Percentiles rank a stretch among this genome's conserved stretches.
Evolutionary conservation across 2,329 filamentous ascomycete genomes (phyloP).

Genomic region (Purpureocillium takamizusanense): DNA sequence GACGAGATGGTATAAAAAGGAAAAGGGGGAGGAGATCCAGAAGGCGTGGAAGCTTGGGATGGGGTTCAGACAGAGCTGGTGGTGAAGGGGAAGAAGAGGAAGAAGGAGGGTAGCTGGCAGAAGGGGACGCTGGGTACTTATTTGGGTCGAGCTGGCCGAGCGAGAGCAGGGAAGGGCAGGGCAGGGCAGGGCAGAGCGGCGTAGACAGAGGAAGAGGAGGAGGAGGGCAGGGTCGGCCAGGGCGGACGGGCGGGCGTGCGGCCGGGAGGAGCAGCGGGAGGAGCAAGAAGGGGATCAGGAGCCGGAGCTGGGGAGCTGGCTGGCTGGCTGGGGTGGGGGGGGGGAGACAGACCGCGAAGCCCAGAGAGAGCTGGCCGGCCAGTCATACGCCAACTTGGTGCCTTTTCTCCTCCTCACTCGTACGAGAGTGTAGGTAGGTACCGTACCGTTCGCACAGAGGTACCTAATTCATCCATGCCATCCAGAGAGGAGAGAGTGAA

Average conservation of each 20-base stretch:
- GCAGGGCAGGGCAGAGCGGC: constrained; percentile 2
- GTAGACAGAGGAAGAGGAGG: constrained; percentile 5
- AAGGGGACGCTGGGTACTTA: constrained; percentile 33
- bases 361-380: no score
- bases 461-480: no score
- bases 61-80: constrained; percentile 22
- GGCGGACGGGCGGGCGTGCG: constrained; percentile 3
- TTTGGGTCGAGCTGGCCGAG: constrained; percentile 18
- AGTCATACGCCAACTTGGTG: no score
- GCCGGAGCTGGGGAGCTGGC: no score
- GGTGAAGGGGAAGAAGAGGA: constrained; percentile 22
- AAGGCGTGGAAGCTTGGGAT: constrained; percentile 19
- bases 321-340: no score
- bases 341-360: no score
- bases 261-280: constrained; percentile 3
- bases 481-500: no score
- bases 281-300: not conserved
- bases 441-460: no score
- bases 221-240: constrained; percentile 1
- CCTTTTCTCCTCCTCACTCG: no score
- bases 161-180: constrained; percentile 5
- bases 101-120: constrained; percentile 13
- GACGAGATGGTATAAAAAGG: constrained; percentile 29
- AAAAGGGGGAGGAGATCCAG: constrained; percentile 22
- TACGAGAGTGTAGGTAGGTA: no score